These are phyloP conservation scores for Lactifluus echinatus DNA, from an alignment of 768 basidiomycete genomes.

Conservation along the genomic window DNA sequence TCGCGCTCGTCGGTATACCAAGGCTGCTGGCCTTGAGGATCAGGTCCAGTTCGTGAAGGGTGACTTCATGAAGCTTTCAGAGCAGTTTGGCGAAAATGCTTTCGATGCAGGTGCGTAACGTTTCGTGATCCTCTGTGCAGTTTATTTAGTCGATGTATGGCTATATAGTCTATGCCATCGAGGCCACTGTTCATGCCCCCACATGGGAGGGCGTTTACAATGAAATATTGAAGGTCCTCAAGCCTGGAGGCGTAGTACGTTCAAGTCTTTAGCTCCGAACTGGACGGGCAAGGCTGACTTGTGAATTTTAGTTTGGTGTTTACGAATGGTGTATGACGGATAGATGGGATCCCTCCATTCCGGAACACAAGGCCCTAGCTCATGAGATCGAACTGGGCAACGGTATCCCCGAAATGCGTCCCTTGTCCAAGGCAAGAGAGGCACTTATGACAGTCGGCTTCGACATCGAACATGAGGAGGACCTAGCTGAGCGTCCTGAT, in stretches of 20 bases:
- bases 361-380: slow-evolving; percentile 82
- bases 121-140: neutral
- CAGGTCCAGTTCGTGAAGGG: slow-evolving; percentile 82
- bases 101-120: slow-evolving; percentile 84
- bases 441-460: slow-evolving; percentile 84
- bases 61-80: slow-evolving; percentile 91
- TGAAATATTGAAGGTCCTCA: slow-evolving; percentile 87
- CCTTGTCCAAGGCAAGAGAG: slow-evolving; percentile 54
- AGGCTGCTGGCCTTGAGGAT: slow-evolving; percentile 60
- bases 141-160: neutral
- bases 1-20: slow-evolving; percentile 79
- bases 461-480: slow-evolving; percentile 83
- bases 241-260: slow-evolving; percentile 90
- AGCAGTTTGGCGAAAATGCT: slow-evolving; percentile 85
- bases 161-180: slow-evolving; percentile 83
- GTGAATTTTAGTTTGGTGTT: slow-evolving; percentile 73
- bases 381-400: slow-evolving; percentile 92
- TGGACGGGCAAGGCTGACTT: slow-evolving; percentile 1
- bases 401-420: slow-evolving; percentile 97
- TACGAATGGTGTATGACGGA: slow-evolving; percentile 99
- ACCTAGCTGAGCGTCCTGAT: slow-evolving; percentile 80
- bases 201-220: slow-evolving; percentile 93
- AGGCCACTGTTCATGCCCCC: slow-evolving; percentile 95
- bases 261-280: neutral
- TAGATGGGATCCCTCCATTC: slow-evolving; percentile 76